Evolutionary conservation across 164 flowering plant species (phyloP), one percentile per base, ranked within the genome.

Genomic region (Nymphaea colorata): DNA sequence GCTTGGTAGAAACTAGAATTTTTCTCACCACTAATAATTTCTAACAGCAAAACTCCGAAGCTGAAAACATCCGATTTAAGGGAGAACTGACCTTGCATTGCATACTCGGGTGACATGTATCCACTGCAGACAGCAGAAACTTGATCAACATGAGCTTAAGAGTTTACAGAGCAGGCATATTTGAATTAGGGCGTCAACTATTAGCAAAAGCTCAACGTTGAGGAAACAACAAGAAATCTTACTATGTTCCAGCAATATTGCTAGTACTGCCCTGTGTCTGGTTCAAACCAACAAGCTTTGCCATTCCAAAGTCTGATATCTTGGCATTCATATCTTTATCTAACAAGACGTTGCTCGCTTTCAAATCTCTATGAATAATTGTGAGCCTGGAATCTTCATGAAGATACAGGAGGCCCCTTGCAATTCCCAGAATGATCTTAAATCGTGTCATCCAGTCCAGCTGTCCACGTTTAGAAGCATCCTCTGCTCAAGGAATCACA

Each of bases 331-430:
- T 74, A 7, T 82, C 83, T 1, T n/a, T 51, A 69, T 87, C 90
- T 41, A 87, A 43, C 55, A 85, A 67, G 3, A 84, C 57, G 62
- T 87, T 87, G 79, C 85, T 77, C 4, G 87, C 77, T 71, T 85
- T 87, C 2, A 85, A 81, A 76, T 87, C 87, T 5, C 87, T 73
- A 57, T 84, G 91, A 7, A 86, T 82, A 11, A 86, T 81, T 44
- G 60, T 65, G 10, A 83, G 71, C n/a, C 81, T 73, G 8, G 88
- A 87, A 45, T 85, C 89, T 17, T 81, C 83, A 59, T 87, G 93
- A 64, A 87, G 83, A 68, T 87, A 87, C 6, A 83, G 74, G 61
- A 87, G 55, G 5, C 90, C 89, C 64, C 81, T 76, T 16, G 85
- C 82, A 44, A 85, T 77, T 5, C 90, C 90, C 10, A 8, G 42